Evolutionary conservation across 371 early-diverging fungal genomes (phyloP), one percentile per base, ranked within the genome.

Genomic region (Haplosporangium sp.): DNA sequence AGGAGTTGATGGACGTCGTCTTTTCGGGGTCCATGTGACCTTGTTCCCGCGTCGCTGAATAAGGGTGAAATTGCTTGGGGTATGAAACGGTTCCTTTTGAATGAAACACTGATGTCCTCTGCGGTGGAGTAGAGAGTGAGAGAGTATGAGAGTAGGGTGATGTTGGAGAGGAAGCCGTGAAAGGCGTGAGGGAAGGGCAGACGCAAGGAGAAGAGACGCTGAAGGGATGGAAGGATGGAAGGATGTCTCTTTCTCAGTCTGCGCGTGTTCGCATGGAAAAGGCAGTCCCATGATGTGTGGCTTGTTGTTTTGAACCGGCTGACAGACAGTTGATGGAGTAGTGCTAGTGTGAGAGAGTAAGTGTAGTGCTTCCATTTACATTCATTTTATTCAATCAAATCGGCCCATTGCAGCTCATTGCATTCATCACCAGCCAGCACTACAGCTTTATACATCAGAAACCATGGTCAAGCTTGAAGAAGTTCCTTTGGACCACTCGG

Each of bases 381-480:
- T 29, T 29, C 29, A 29, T 29, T 29, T 29, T 29, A 29, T 29
- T 29, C 29, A 29, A 29, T 29, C 29, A 45, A 45, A 45, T 11
- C 16, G 45, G 2, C 16, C 45, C 45, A 45, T 50, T 50, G 20
- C 18, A 18, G 10, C 18, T 18, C 14, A 2, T 50, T 20, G 20
- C 50, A 50, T 20, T 46, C 50, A 50, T 18, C 18, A 4, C 8
- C 50, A 16, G 18, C 1, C 50, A 50, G 9, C 16, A 11, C 41
- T n/a, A 42, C 57, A 13, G 45, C 64, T 37, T 21, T 5, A 48
- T 42, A 41, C 40, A 59, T 20, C 21, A 43, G 10, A 41, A 57
- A 53, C 59, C 65, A 79, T 79, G 80, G 80, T 79, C 52, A 79
- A 79, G 59, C 50, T 79, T 62, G 69, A 79, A 51, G 80, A 79